Evolutionary conservation across 2,329 filamentous ascomycete genomes (phyloP).

Genomic region (Exophiala sideris): DNA sequence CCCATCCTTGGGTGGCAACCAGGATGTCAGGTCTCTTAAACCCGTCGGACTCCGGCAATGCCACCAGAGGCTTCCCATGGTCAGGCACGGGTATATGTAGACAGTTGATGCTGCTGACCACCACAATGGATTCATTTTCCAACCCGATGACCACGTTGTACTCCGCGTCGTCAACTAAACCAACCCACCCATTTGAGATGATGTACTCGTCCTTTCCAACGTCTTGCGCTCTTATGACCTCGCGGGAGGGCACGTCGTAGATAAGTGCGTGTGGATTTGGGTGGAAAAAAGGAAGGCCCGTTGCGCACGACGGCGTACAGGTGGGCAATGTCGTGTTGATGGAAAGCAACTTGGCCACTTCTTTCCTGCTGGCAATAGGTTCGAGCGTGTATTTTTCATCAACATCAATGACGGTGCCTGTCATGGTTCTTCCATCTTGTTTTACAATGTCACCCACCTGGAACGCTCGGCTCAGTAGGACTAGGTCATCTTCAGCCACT

Average conservation of each 20-base stretch:
- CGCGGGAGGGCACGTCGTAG: constrained; percentile 42
- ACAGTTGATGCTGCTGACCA: constrained; percentile 47
- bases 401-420: constrained; percentile 53
- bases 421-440: constrained; percentile 47
- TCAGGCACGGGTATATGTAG: constrained; percentile 37
- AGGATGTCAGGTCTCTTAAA: constrained; percentile 18
- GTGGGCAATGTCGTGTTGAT: neutral
- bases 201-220: constrained; percentile 52
- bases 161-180: constrained; percentile 49
- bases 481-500: constrained; percentile 43
- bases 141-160: constrained; percentile 52
- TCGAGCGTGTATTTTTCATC: constrained; percentile 45
- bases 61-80: constrained; percentile 27
- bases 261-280: constrained; percentile 32
- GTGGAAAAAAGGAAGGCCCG: constrained; percentile 22
- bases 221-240: constrained; percentile 45
- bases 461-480: constrained; percentile 53
- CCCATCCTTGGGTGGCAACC: constrained; percentile 15
- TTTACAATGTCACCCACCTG: constrained; percentile 57
- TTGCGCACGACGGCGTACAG: constrained; percentile 15
- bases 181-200: constrained; percentile 56
- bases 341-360: neutral
- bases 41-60: constrained; percentile 20
- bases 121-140: constrained; percentile 53
- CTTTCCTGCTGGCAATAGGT: constrained; percentile 29